phyloP scores from a whole-genome alignment of 2,329 filamentous ascomycete genomes.

The Emmonsia crescens region DNA sequence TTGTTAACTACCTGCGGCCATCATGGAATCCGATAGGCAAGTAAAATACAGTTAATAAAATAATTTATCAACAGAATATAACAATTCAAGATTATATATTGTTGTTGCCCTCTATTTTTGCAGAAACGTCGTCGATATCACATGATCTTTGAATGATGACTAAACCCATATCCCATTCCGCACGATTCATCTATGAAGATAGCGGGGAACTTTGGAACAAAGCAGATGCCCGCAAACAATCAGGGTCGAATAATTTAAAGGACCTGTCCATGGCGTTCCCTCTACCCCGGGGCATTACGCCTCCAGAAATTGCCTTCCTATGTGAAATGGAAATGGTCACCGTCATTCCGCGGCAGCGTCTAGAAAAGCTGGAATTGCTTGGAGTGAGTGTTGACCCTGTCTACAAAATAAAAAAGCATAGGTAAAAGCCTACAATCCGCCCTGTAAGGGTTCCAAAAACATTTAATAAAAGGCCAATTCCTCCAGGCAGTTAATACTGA shows the following conservation, averaged over 20 bases:
- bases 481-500: neutral
- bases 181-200: neutral
- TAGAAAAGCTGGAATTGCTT: slow-evolving; percentile 76
- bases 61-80: neutral
- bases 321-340: slow-evolving; percentile 98
- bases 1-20: neutral
- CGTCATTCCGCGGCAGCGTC: slow-evolving; percentile 77
- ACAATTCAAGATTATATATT: too few species aligned
- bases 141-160: neutral
- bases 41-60: neutral
- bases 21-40: neutral
- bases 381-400: slow-evolving; percentile 51
- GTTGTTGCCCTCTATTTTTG: neutral
- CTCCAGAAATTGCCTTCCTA: slow-evolving; percentile 82
- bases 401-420: slow-evolving; percentile 3
- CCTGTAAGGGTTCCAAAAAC: neutral
- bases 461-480: neutral
- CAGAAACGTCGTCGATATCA: neutral
- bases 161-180: neutral
- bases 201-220: neutral
- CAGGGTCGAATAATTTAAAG: slow-evolving; percentile 5
- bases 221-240: neutral
- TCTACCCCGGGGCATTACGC: slow-evolving; percentile 58
- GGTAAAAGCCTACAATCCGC: slow-evolving; percentile 6
- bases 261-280: slow-evolving; percentile 48